Evolutionary conservation across 768 basidiomycete species (phyloP).

Genomic region (Cystobasidium tubakii): DNA sequence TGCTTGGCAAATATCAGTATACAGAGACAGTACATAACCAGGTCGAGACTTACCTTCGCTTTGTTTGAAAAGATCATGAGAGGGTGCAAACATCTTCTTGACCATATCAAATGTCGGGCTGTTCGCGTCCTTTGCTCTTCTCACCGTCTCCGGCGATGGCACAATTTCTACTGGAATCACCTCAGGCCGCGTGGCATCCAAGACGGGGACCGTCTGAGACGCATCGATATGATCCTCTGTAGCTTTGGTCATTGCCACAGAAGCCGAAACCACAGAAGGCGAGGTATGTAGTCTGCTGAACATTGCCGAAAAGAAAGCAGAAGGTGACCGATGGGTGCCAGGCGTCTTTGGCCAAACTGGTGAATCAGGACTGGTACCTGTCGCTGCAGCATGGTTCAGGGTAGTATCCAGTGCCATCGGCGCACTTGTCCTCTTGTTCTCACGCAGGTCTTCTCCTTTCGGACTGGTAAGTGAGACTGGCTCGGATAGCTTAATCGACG

Average conservation of each 20-base stretch:
- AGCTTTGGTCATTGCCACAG: neutral
- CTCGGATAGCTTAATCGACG: neutral
- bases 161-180: neutral
- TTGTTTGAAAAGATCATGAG: neutral
- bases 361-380: neutral
- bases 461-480: neutral
- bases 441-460: neutral
- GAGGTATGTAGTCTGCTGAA: neutral
- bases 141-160: neutral
- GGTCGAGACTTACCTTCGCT: neutral
- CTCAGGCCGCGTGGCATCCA: neutral
- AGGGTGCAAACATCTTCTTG: neutral
- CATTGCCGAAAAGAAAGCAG: constrained; percentile 1
- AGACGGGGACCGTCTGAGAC: neutral
- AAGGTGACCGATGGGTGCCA: neutral
- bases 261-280: neutral
- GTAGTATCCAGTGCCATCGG: neutral
- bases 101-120: neutral
- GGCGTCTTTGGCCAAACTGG: neutral
- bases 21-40: neutral
- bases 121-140: neutral
- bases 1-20: neutral
- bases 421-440: neutral
- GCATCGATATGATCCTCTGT: neutral
- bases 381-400: neutral